Evolutionary conservation across 1,139 yeast genomes (phyloP).

Genomic region (Hyphopichia wangnamkhiaoensis): DNA sequence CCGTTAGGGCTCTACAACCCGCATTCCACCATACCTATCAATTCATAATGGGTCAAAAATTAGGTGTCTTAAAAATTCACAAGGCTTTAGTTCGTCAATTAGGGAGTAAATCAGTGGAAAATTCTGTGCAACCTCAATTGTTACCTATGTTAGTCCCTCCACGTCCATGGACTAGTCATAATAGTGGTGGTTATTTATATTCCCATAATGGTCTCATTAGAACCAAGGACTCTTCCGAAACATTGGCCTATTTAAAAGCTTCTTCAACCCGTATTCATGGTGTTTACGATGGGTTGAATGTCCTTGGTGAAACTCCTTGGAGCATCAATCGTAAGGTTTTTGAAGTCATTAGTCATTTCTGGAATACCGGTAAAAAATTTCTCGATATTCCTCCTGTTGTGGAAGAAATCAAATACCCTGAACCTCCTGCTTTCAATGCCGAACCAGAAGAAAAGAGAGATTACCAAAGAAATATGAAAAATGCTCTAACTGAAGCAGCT

Average conservation of each 20-base stretch:
- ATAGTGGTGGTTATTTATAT: constrained; percentile 81
- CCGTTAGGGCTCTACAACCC: constrained; percentile 73
- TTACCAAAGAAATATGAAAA: constrained; percentile 64
- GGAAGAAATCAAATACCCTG: constrained; percentile 59
- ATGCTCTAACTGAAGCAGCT: constrained; percentile 59
- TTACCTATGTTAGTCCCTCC: constrained; percentile 94
- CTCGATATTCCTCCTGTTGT: constrained; percentile 75
- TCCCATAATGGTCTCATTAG: constrained; percentile 66
- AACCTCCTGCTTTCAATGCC: constrained; percentile 61
- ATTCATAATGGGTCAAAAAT: constrained; percentile 71
- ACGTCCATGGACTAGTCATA: constrained; percentile 78
- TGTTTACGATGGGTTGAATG: constrained; percentile 82
- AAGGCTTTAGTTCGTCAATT: constrained; percentile 63
- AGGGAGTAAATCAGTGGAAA: constrained; percentile 65
- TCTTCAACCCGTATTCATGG: constrained; percentile 70
- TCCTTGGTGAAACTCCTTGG: constrained; percentile 90
- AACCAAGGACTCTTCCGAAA: constrained; percentile 86
- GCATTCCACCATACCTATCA: constrained; percentile 91
- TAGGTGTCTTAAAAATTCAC: constrained; percentile 83
- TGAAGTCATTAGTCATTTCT: constrained; percentile 67
- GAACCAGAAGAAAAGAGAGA: constrained; percentile 74
- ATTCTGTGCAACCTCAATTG: constrained; percentile 80
- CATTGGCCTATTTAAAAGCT: constrained; percentile 80
- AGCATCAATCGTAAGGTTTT: constrained; percentile 77
- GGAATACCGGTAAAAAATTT: constrained; percentile 84